Evolutionary conservation across 2,329 filamentous ascomycete species (phyloP).

Genomic region (Uncinocarpus reesii): DNA sequence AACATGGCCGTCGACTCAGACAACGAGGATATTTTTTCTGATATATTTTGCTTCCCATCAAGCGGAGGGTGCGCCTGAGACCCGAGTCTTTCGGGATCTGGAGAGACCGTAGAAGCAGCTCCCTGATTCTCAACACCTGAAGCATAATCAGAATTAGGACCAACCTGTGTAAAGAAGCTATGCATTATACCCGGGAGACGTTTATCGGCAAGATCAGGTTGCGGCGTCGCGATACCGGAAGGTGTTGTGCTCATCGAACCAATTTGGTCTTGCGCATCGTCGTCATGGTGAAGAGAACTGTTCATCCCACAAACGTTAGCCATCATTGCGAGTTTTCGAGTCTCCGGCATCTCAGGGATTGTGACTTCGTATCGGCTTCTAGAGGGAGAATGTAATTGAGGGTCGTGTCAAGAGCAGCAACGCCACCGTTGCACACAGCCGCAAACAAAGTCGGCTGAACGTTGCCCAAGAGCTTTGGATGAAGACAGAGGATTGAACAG

Average conservation of each 20-base stretch:
- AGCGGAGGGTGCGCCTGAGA: slow-evolving; percentile 21
- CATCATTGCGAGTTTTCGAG: slow-evolving; percentile 9
- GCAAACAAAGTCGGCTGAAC: slow-evolving; percentile 1
- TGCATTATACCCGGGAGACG: slow-evolving; percentile 87
- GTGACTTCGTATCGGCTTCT: background rate
- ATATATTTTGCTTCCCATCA: slow-evolving; percentile 20
- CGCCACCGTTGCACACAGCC: slow-evolving; percentile 3
- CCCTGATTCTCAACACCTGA: slow-evolving; percentile 36
- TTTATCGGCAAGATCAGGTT: slow-evolving; percentile 89
- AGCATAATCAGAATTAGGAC: slow-evolving; percentile 71
- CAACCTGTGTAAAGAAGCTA: slow-evolving; percentile 98
- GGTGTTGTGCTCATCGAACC: slow-evolving; percentile 73
- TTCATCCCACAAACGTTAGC: slow-evolving; percentile 21
- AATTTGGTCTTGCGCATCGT: slow-evolving; percentile 36
- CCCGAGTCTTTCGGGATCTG: slow-evolving; percentile 21
- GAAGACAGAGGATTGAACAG: slow-evolving; percentile 7
- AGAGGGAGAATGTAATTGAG: background rate
- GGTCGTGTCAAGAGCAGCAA: background rate
- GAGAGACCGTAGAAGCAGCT: slow-evolving; percentile 21
- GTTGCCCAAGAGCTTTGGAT: background rate
- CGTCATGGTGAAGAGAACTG: slow-evolving; percentile 25
- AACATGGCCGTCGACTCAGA: slow-evolving; percentile 36
- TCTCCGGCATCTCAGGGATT: background rate
- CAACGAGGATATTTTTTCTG: slow-evolving; percentile 25
- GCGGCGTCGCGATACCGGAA: slow-evolving; percentile 83